Percentiles rank a stretch among this genome's conserved stretches.
Conservation (phyloP, 768 basidiomycete species). For the Podaxis sp. region DNA sequence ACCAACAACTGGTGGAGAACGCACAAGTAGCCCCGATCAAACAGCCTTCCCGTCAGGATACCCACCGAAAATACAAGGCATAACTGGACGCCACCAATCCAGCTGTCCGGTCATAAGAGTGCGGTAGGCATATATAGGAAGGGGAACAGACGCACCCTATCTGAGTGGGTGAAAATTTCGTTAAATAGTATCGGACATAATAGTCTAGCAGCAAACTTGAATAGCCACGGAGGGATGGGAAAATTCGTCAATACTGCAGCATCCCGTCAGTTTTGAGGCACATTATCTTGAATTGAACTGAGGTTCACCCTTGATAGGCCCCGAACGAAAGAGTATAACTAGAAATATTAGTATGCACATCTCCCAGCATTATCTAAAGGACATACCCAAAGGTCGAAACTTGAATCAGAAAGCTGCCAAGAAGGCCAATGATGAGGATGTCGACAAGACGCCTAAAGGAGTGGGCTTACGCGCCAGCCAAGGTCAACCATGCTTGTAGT, state of each 20-base stretch:
- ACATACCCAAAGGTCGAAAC: constrained; percentile 1
- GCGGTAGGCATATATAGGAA: background rate
- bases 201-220: constrained; percentile 24
- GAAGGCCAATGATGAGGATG: constrained; percentile 19
- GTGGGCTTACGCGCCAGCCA: constrained; percentile 34
- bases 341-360: constrained; percentile 21
- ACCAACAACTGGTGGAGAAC: background rate
- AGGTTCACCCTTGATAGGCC: constrained; percentile 26
- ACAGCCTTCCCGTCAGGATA: constrained; percentile 39
- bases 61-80: constrained; percentile 41
- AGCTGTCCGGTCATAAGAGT: constrained; percentile 17
- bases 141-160: constrained; percentile 25
- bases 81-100: constrained; percentile 47
- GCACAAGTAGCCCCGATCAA: constrained; percentile 53
- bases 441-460: background rate
- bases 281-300: background rate
- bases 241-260: background rate
- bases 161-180: constrained; percentile 28
- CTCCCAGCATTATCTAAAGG: background rate
- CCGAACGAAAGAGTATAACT: constrained; percentile 34
- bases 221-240: background rate
- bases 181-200: constrained; percentile 33
- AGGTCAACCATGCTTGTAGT: constrained; percentile 34
- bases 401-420: constrained; percentile 30
- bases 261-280: constrained; percentile 8